These are phyloP conservation scores for Pichia exigua DNA, from an alignment of 805 yeast genomes.

Conservation along the genomic window DNA sequence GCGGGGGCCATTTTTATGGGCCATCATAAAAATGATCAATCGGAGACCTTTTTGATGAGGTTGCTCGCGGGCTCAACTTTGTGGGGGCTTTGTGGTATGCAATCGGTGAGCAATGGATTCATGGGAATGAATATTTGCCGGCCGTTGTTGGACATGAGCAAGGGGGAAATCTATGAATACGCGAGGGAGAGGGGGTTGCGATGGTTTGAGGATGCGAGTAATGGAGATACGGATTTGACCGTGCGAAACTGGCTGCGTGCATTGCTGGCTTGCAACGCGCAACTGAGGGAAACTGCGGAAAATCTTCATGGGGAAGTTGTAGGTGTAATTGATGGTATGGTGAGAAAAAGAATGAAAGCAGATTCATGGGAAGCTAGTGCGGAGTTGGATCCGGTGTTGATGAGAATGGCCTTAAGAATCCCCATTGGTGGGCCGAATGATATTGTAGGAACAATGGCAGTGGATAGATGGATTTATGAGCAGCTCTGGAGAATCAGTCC, in stretches of 20 bases:
- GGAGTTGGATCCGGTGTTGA: background rate
- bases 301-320: background rate
- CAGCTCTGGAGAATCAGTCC: background rate
- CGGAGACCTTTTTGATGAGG: conserved; percentile 61
- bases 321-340: background rate
- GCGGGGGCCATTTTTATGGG: conserved; percentile 45
- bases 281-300: background rate
- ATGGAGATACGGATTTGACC: conserved; percentile 46
- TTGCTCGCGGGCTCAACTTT: conserved; percentile 36
- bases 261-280: background rate
- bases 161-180: conserved; percentile 37
- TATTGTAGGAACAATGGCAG: background rate
- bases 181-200: conserved; percentile 33
- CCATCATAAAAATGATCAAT: conserved; percentile 65
- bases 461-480: background rate
- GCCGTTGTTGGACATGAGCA: conserved; percentile 45
- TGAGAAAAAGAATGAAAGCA: background rate
- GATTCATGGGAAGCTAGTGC: background rate
- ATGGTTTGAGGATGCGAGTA: conserved; percentile 73
- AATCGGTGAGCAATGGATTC: conserved; percentile 34
- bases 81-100: conserved; percentile 8
- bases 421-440: background rate
- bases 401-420: background rate
- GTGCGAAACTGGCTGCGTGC: conserved; percentile 35
- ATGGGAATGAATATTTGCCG: conserved; percentile 42